Percentiles rank a stretch among this genome's conserved stretches.
Conservation (phyloP, 148 eudicot genomes). For the Heliosperma pusillum region DNA sequence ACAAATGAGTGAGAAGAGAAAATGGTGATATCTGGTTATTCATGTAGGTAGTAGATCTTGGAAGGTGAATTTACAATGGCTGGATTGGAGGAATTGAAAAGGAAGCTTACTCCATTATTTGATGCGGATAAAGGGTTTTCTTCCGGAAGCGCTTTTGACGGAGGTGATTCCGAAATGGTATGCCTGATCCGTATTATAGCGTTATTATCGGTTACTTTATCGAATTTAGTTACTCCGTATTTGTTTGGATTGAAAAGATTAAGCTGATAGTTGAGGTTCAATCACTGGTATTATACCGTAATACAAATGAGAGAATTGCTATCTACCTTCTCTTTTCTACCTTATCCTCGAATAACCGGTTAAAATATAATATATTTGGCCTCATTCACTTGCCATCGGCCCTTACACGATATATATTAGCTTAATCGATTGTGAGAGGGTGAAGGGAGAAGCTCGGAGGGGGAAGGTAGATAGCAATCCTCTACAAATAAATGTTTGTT, state of each 20-base stretch:
- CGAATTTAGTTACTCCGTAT: neutral
- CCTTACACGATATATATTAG: too few species aligned
- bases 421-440: too few species aligned
- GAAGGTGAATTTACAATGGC: constrained; percentile 41
- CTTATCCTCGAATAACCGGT: too few species aligned
- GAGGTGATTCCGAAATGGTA: constrained; percentile 69
- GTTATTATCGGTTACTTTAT: neutral
- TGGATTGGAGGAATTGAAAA: constrained; percentile 82
- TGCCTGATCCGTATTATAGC: neutral
- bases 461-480: too few species aligned
- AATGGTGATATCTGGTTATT: neutral
- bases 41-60: neutral
- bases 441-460: too few species aligned
- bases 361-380: too few species aligned
- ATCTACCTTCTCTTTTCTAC: too few species aligned
- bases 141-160: constrained; percentile 50
- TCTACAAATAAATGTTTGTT: too few species aligned
- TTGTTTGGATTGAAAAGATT: too few species aligned
- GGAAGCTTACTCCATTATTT: constrained; percentile 87
- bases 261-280: neutral
- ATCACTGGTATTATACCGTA: neutral
- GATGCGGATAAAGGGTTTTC: constrained; percentile 91
- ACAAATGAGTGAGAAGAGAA: neutral
- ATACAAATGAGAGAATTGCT: too few species aligned
- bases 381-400: too few species aligned